Conservation (phyloP, 306 rosid species). For the Prunus armeniaca region DNA sequence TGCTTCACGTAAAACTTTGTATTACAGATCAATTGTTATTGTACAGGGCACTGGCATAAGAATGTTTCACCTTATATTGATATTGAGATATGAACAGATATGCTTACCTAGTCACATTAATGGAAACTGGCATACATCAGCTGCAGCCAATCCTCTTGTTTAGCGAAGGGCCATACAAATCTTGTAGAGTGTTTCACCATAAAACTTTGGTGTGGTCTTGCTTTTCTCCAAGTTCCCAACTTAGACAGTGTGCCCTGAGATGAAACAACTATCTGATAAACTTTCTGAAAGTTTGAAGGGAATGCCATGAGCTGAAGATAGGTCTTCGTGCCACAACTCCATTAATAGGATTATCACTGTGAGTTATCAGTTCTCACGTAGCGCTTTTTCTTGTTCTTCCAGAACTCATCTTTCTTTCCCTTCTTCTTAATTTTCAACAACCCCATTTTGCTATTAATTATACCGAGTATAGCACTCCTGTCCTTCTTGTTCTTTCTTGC, state of each 20-base stretch:
- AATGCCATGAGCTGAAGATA: neutral
- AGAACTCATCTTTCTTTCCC: constrained; percentile 81
- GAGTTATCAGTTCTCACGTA: constrained; percentile 22
- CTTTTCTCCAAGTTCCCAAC: neutral
- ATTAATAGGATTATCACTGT: neutral
- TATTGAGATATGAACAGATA: neutral
- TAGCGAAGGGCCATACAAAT: neutral
- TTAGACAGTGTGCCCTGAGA: neutral
- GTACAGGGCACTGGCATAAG: neutral
- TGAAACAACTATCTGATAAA: neutral
- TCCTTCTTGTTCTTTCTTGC: constrained; percentile 68
- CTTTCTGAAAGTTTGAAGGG: neutral
- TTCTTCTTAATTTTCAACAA: constrained; percentile 46
- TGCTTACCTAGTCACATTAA: neutral
- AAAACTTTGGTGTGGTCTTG: neutral
- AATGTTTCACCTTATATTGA: neutral
- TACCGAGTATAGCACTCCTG: constrained; percentile 55
- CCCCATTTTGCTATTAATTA: constrained; percentile 54
- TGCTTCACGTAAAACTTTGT: neutral
- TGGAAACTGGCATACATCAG: neutral
- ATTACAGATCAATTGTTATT: neutral
- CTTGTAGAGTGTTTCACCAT: neutral
- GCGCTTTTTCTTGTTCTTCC: constrained; percentile 66
- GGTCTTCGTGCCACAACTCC: neutral
- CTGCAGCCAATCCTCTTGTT: constrained; percentile 6